These are phyloP conservation scores for Pythium scleroteichum DNA, from an alignment of 352 stramenopile genomes.

Conservation along the genomic window DNA sequence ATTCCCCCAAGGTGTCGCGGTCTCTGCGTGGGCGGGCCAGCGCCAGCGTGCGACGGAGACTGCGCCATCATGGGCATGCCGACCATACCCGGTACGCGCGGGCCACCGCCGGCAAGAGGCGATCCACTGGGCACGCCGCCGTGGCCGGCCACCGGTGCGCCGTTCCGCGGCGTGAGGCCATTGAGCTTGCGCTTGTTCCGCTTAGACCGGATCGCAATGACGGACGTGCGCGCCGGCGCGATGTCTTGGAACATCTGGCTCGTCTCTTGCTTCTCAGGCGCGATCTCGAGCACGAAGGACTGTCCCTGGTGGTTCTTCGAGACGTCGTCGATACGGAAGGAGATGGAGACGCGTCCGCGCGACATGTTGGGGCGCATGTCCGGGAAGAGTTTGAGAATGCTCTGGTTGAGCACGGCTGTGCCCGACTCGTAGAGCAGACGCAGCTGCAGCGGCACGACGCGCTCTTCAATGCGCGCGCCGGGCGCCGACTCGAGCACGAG, in stretches of 20 bases:
- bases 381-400: conserved; percentile 88
- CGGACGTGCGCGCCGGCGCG: conserved; percentile 77
- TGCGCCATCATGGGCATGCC: conserved; percentile 23
- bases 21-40: conserved; percentile 14
- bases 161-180: conserved; percentile 29
- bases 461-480: conserved; percentile 66
- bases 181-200: conserved; percentile 91
- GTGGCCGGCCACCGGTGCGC: background rate
- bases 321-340: conserved; percentile 96
- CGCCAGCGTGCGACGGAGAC: conserved; percentile 8
- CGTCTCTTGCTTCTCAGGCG: conserved; percentile 80
- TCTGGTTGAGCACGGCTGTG: conserved; percentile 86
- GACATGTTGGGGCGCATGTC: conserved; percentile 89
- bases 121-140: background rate
- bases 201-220: conserved; percentile 95
- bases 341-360: conserved; percentile 79
- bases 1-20: conserved; percentile 21
- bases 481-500: conserved; percentile 78
- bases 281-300: conserved; percentile 91
- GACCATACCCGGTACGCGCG: conserved; percentile 10
- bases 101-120: conserved; percentile 4
- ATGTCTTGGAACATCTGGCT: conserved; percentile 90
- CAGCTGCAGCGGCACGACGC: conserved; percentile 73
- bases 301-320: conserved; percentile 98
- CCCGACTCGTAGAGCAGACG: conserved; percentile 85